A percentile compares a stretch with the other conserved stretches of the same genome.
These are phyloP conservation scores for Rhizopus delemar DNA, from an alignment of 371 early-diverging fungal species.

Conservation along the genomic window DNA sequence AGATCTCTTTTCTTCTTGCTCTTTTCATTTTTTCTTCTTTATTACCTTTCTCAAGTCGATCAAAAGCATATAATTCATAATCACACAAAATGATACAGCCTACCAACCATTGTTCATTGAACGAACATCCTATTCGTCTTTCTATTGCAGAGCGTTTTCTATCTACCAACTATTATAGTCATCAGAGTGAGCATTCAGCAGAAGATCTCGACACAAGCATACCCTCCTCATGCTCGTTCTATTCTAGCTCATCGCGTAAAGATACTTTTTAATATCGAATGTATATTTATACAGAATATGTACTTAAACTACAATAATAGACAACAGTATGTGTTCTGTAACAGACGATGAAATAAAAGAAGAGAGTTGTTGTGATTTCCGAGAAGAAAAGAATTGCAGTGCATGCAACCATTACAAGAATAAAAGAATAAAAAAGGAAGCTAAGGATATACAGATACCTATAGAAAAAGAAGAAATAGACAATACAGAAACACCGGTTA, in stretches of 20 bases:
- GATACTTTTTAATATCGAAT: not conserved
- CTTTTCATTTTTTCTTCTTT: not conserved
- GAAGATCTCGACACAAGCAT: not conserved
- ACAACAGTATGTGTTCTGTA: not conserved
- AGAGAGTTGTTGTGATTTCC: not conserved
- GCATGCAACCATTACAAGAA: not conserved
- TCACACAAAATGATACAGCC: not conserved
- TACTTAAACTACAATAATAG: not conserved
- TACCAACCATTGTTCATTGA: not conserved
- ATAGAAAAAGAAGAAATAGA: not conserved
- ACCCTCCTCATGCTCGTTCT: not conserved
- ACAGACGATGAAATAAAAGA: not conserved
- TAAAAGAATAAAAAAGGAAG: not conserved
- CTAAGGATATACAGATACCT: not conserved
- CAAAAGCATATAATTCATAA: not conserved
- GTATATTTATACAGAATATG: not conserved
- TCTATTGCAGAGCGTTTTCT: slow-evolving; percentile 27
- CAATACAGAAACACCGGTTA: not conserved
- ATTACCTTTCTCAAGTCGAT: not conserved
- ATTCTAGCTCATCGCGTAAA: not conserved
- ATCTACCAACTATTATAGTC: not conserved
- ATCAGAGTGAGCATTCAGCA: not conserved
- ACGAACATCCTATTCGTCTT: slow-evolving; percentile 2
- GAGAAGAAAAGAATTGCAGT: not conserved
- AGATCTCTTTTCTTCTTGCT: not conserved